Percentiles rank a stretch among this genome's conserved stretches.
Evolutionary conservation across 2,329 filamentous ascomycete species (phyloP).

Genomic region (Reticulascus tulasneorum): DNA sequence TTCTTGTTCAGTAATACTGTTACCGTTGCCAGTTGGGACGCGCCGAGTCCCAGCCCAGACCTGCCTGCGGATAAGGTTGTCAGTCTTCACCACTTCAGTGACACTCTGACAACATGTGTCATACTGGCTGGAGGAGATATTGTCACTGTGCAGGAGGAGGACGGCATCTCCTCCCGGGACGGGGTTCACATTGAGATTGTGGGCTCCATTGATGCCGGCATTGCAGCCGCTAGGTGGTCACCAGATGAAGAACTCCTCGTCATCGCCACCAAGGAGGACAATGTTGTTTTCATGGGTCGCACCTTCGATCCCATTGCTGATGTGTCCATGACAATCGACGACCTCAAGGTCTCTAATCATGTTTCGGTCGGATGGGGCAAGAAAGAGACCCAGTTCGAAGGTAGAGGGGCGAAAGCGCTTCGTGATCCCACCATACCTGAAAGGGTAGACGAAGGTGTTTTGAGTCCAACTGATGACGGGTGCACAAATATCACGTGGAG

Average conservation of each 20-base stretch:
- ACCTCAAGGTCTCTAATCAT: constrained; percentile 84
- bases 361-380: constrained; percentile 98
- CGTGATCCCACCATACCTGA: constrained; percentile 94
- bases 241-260: constrained; percentile 89
- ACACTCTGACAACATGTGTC: constrained; percentile 72
- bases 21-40: constrained; percentile 80
- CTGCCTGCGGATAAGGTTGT: constrained; percentile 72
- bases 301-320: constrained; percentile 82
- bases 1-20: constrained; percentile 23
- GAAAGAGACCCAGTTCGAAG: constrained; percentile 96
- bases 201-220: constrained; percentile 88
- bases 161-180: constrained; percentile 18
- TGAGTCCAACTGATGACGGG: constrained; percentile 71
- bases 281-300: constrained; percentile 87
- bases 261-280: constrained; percentile 74
- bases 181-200: constrained; percentile 85
- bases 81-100: constrained; percentile 79
- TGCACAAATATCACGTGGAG: constrained; percentile 80
- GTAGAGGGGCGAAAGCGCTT: constrained; percentile 78
- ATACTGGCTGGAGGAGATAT: constrained; percentile 91
- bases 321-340: constrained; percentile 66
- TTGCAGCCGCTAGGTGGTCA: constrained; percentile 86
- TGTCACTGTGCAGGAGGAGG: constrained; percentile 72
- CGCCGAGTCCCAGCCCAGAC: constrained; percentile 73
- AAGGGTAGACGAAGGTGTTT: constrained; percentile 76